Evolutionary conservation across 495 filamentous ascomycete genomes (phyloP), one percentile per base, ranked within the genome.

Genomic region (Penicillium simplicissimum): DNA sequence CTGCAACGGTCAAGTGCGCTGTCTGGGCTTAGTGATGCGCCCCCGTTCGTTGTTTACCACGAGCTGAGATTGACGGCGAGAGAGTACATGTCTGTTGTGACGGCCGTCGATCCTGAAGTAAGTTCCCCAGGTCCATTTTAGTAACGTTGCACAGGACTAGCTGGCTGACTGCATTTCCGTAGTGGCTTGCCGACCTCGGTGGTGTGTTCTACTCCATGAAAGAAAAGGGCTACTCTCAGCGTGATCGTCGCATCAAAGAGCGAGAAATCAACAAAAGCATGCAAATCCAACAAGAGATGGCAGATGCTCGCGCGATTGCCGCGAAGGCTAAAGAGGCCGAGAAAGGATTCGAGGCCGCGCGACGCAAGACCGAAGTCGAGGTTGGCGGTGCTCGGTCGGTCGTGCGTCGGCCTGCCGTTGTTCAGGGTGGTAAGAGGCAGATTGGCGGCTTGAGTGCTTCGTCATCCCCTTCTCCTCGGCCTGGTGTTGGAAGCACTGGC

Each of bases 171-270:
- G 11, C 40, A 37, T 48, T 52, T 14, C 28, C 31, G 11, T 58
- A 84, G 80, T 99, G 96, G 96, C 87, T 99, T 66, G 96, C 96
- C 15, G 95, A 99, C 69, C 84, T 99, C 21, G 96, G 96, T 21
- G 96, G 93, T n/a, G 96, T 99, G 25, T 99, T 98, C 76, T 99
- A 98, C 78, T 93, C 89, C 13, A 86, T 98, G 71, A 97, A 97
- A 76, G 94, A 98, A 78, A 99, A 99, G 73, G 93, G 93, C 13
- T 99, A 95, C 72, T 95, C 90, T 15, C 89, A 91, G 8, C 84
- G 91, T 34, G 92, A 98, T 65, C 92, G 92, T 74, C 84, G 90
- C 53, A 86, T 96, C 57, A 96, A 89, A 4, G 96, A 99, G 77
- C 88, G 88, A 28, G 96, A 98, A 75, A 97, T 96, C 76, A 97